Evolutionary conservation across 1,284 basidiomycete genomes (phyloP).

Genomic region (Cutaneotrichosporon spelunceum): DNA sequence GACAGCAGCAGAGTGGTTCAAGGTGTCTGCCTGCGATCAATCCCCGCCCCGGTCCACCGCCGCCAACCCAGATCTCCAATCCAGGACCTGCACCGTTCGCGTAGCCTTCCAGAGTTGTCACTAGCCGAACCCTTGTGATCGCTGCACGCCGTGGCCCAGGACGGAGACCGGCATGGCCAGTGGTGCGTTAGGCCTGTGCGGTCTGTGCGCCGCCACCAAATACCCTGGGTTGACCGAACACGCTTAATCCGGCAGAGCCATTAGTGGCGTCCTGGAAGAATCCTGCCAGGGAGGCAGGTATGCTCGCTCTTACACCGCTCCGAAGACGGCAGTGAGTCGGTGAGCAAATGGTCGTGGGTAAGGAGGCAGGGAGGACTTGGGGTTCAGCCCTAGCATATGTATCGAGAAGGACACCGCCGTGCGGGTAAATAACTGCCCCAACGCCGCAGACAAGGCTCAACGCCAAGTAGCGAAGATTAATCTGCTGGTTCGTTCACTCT

Average conservation of each 20-base stretch:
- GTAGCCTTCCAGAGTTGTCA: too few relatives aligned
- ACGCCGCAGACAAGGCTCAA: not conserved
- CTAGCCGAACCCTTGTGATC: too few relatives aligned
- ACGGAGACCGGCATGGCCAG: too few relatives aligned
- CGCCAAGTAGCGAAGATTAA: not conserved
- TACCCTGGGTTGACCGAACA: not conserved
- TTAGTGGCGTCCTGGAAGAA: not conserved
- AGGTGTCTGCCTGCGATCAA: too few relatives aligned
- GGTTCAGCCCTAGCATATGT: not conserved
- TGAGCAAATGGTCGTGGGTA: not conserved
- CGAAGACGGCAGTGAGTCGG: not conserved
- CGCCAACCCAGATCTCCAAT: too few relatives aligned
- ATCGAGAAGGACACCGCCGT: not conserved
- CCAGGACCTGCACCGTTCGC: too few relatives aligned
- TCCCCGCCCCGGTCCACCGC: too few relatives aligned
- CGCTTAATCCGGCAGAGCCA: too few relatives aligned
- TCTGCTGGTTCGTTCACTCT: not conserved
- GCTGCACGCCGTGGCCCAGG: too few relatives aligned
- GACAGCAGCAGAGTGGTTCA: too few relatives aligned
- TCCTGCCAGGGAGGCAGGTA: not conserved
- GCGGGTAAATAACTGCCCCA: not conserved
- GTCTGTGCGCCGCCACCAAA: not conserved
- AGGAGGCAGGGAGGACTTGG: not conserved
- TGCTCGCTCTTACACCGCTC: too few relatives aligned
- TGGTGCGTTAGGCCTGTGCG: not conserved